These are phyloP conservation scores for Zoysia matrella DNA, from an alignment of 202 grass and related monocot genomes.

Conservation along the genomic window DNA sequence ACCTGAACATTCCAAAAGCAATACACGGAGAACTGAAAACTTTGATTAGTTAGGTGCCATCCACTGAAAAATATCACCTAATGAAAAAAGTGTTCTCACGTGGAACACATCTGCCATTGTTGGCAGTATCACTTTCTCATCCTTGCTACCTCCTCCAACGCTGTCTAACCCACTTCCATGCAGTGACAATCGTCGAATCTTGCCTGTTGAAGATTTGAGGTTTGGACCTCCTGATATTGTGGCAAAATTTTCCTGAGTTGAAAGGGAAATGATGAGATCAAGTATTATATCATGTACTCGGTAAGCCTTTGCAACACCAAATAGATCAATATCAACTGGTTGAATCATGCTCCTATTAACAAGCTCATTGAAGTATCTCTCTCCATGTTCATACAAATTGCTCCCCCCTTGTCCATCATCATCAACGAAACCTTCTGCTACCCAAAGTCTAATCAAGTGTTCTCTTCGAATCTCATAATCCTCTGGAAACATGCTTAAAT, in stretches of 20 bases:
- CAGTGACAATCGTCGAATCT: not conserved
- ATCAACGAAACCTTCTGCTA: not conserved
- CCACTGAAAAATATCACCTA: too few species aligned
- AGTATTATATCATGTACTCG: constrained; percentile 12
- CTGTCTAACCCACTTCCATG: not conserved
- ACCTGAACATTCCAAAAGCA: not conserved
- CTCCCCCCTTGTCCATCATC: too few species aligned
- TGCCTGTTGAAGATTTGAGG: too few species aligned
- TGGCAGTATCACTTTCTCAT: not conserved
- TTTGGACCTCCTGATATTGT: too few species aligned
- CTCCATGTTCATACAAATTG: not conserved
- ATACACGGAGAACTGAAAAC: not conserved
- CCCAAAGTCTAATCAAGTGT: not conserved
- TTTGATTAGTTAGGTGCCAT: not conserved
- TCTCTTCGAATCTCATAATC: not conserved
- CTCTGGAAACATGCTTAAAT: too few species aligned
- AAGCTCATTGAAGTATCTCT: constrained; percentile 3
- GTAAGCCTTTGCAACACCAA: accelerated
- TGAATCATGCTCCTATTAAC: constrained; percentile 20
- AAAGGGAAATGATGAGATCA: not conserved
- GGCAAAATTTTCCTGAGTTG: not conserved
- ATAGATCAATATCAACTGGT: accelerated
- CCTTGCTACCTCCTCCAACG: not conserved
- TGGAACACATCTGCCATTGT: not conserved
- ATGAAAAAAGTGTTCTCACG: not conserved